These are phyloP conservation scores for Cercophora scortea DNA, from an alignment of 495 filamentous ascomycete species.

Conservation along the genomic window DNA sequence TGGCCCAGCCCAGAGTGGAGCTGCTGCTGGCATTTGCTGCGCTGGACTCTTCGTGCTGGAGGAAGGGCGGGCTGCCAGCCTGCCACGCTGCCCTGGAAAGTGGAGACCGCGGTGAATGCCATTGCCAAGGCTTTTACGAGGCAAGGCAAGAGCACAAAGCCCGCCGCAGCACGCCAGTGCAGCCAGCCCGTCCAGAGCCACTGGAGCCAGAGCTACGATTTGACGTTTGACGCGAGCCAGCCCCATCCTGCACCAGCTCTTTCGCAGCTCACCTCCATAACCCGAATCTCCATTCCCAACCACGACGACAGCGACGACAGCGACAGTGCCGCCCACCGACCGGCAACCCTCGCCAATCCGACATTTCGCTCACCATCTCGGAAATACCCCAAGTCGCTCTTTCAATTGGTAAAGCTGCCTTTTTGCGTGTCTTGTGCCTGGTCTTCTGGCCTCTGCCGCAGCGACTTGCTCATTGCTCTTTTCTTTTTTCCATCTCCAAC, in stretches of 20 bases:
- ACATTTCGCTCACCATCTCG: slow-evolving; percentile 1
- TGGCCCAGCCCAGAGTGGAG: slow-evolving; percentile 2
- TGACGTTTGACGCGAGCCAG: slow-evolving; percentile 17
- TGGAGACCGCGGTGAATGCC: too few species aligned
- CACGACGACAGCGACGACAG: not conserved
- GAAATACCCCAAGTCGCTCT: slow-evolving; percentile 7
- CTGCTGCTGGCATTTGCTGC: too few species aligned
- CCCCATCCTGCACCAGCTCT: not conserved
- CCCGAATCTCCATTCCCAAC: too few species aligned
- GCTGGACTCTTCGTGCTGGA: too few species aligned
- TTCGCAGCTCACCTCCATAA: not conserved
- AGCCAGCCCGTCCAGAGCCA: too few species aligned
- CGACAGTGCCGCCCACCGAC: slow-evolving; percentile 1
- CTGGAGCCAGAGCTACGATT: not conserved
- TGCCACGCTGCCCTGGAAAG: not conserved
- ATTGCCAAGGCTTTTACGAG: not conserved
- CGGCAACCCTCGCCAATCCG: not conserved
- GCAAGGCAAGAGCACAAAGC: not conserved
- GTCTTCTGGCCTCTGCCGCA: not conserved
- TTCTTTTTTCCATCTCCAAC: not conserved
- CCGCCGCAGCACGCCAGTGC: not conserved
- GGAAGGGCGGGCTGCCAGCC: not conserved
- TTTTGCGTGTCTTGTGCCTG: not conserved
- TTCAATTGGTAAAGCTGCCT: slow-evolving; percentile 7
- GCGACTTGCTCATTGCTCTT: not conserved